Evolutionary conservation across 441 rosid genomes (phyloP), one percentile per base, ranked within the genome.

Genomic region (Euphorbia celastroides): DNA sequence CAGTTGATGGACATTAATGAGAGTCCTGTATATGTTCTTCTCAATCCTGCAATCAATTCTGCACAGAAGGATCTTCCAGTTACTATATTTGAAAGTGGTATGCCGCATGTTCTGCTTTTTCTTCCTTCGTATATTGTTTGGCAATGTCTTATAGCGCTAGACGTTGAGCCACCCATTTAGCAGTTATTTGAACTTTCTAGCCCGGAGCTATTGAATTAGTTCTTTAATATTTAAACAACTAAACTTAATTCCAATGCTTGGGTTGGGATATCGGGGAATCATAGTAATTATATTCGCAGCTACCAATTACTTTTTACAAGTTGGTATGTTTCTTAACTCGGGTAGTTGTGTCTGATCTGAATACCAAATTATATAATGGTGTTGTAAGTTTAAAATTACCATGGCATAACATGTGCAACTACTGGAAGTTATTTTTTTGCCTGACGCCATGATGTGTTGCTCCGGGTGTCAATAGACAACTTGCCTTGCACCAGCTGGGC

Each of bases 1-100:
- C 88, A 93, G 97, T 66, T 93, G 78, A 93, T 90, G 96, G 98
- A 90, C 78, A 84, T 93, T 66, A 93, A 93, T 68, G 98, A 93
- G 78, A 90, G 94, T 78, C 97, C 97, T 62, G 91, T 93, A 67
- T 93, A 88, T 78, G 91, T 90, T 46, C 92, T 93, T 55, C 86
- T 93, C 44, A 90, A 93, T 74, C 96, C 98, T 22, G 76, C 84
- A 0, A 90, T 90, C 66, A 90, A 86, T 71, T 96, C 80, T 66
- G 78, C 92, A 28, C 97, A 93, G 66, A 93, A 90, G 77, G 98
- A 93, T 84, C 96, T 90, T 20, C 98, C 97, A 0, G 81, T 93
- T 60, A 87, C 92, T 61, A 87, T 93, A 23, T 90, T 71, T 38
- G 98, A 93, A 79, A 93, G 91, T 61, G 98, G 98, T 93, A 75